Evolutionary conservation across 2,329 filamentous ascomycete genomes (phyloP).

Genomic region (Penicillium polonicum): DNA sequence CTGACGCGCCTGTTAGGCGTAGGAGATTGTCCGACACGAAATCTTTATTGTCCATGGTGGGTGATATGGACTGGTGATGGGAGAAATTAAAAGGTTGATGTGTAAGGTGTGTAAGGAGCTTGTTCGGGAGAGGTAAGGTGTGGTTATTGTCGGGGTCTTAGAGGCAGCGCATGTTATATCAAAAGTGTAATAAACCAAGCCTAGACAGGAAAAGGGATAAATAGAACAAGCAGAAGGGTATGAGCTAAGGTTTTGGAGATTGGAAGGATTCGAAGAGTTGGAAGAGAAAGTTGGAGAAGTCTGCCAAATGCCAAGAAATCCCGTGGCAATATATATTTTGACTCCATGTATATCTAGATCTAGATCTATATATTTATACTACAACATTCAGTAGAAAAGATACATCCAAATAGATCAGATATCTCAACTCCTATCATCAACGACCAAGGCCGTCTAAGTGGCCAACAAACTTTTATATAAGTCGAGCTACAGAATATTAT

Average conservation of each 20-base stretch:
- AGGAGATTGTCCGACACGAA: constrained; percentile 53
- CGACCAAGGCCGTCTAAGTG: no score
- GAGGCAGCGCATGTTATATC: background rate
- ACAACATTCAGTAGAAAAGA: no score
- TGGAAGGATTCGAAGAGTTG: background rate
- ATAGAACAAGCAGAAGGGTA: no score
- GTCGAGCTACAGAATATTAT: no score
- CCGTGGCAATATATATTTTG: constrained; percentile 15
- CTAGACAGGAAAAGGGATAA: background rate
- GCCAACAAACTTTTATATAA: no score
- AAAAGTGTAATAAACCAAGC: background rate
- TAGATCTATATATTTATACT: no score
- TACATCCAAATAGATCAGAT: no score
- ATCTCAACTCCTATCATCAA: no score
- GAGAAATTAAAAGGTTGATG: background rate
- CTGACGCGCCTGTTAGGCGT: constrained; percentile 55
- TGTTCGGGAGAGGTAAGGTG: background rate
- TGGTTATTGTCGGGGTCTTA: background rate
- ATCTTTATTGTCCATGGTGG: constrained; percentile 40
- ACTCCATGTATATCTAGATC: no score
- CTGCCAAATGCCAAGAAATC: constrained; percentile 15
- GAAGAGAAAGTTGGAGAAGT: constrained; percentile 7
- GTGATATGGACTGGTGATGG: background rate
- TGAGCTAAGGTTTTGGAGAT: background rate
- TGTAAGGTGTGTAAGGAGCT: background rate